Evolutionary conservation across 2,329 filamentous ascomycete species (phyloP), one percentile per base, ranked within the genome.

Genomic region (Sporothrix variecibatus): DNA sequence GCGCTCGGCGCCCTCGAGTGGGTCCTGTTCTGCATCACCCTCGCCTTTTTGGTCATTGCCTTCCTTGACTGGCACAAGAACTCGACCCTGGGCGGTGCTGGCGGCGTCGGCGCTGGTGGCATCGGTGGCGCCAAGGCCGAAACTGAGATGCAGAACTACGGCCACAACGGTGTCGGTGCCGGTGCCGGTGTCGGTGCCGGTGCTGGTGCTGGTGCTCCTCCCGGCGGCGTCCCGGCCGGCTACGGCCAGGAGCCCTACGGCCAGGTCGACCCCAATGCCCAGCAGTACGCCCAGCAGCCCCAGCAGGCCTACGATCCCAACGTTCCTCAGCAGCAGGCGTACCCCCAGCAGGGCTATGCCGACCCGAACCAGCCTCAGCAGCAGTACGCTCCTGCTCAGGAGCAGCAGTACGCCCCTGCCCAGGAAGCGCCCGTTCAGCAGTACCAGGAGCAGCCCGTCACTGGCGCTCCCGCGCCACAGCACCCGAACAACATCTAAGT

Each of bases 401-500:
- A n/a, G n/a, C 46, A 38, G 46, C 46, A 43, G 64, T n/a, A 51
- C 46, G 31, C 31, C 20, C 31, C 31, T 31, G 34, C 17, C 20
- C 53, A 58, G 53, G 34, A n/a, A 6, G 58, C 4, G 58, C 31
- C 69, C 20, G 49, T 20, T 7, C 68, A 71, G 68, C 68, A 71
- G 68, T 71, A 71, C 68, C 51, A 58, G 31, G 28, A 71, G 68
- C 68, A 71, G 51, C 68, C 68, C 31, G 49, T 58, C 28, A 40
- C 31, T 28, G 67, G 46, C 20, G 46, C 67, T 26, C 46, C 46
- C 17, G 26, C 28, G 43, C 67, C 46, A 49, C 65, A 85, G 43
- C 80, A 83, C 46, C 82, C 85, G n/a, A 56, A 53, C 51, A n/a
- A 56, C 9, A 15, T 56, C 9, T 56, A 56, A 28, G 11, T 56